These are phyloP conservation scores for Botrytis medusae DNA, from an alignment of 2,329 filamentous ascomycete species.

Conservation along the genomic window DNA sequence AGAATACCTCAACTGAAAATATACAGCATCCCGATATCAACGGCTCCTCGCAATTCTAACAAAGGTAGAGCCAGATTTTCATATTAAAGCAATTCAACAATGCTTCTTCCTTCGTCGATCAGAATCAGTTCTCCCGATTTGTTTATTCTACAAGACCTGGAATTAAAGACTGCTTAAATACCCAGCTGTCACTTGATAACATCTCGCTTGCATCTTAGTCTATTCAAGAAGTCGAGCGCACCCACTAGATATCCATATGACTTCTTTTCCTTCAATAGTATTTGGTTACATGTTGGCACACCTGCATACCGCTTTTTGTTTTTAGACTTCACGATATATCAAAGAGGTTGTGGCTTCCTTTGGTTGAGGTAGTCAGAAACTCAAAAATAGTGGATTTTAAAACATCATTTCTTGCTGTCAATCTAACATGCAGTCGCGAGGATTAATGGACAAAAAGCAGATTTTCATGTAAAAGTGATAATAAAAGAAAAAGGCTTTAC, in stretches of 20 bases:
- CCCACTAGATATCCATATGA: too few species aligned
- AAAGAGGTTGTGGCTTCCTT: fast-evolving
- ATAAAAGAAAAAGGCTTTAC: fast-evolving
- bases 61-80: background rate
- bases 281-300: fast-evolving
- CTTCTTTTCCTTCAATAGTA: too few species aligned
- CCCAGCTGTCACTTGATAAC: background rate
- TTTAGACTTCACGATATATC: background rate
- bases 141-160: fast-evolving
- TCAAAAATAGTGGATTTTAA: background rate
- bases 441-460: background rate
- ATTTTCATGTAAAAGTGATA: background rate
- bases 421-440: background rate
- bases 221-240: background rate
- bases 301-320: background rate
- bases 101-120: too few species aligned
- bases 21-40: fast-evolving
- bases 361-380: too few species aligned
- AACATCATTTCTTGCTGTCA: background rate
- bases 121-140: too few species aligned
- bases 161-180: background rate
- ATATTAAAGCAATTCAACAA: background rate
- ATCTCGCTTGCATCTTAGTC: background rate
- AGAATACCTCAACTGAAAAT: background rate
- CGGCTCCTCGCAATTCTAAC: fast-evolving